Percentiles rank a stretch among this genome's conserved stretches.
phyloP scores from a whole-genome alignment of 352 stramenopile genomes.

The Globisporangium okanoganense region DNA sequence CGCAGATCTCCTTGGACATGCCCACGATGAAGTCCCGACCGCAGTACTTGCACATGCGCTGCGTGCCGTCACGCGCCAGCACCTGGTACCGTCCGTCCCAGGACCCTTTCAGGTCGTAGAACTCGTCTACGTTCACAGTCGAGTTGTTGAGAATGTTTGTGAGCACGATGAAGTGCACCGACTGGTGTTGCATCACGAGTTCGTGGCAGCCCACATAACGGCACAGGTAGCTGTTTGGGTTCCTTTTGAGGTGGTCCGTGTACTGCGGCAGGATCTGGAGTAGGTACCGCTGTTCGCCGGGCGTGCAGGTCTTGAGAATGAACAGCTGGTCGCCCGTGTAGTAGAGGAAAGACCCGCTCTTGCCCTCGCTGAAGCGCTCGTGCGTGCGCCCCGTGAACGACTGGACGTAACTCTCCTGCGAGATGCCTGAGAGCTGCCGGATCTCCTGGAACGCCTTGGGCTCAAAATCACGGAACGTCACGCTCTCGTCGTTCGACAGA shows the following conservation, averaged over 20 bases:
- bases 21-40: constrained; percentile 84
- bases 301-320: constrained; percentile 88
- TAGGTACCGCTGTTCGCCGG: constrained; percentile 78
- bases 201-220: constrained; percentile 89
- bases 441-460: constrained; percentile 81
- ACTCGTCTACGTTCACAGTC: constrained; percentile 80
- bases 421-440: constrained; percentile 74
- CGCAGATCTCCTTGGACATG: constrained; percentile 77
- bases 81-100: constrained; percentile 82
- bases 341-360: constrained; percentile 88
- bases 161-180: constrained; percentile 85
- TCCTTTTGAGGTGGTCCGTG: constrained; percentile 70
- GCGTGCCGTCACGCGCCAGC: constrained; percentile 57
- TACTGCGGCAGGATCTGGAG: constrained; percentile 88
- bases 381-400: constrained; percentile 78
- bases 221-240: constrained; percentile 86
- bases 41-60: constrained; percentile 86
- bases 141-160: constrained; percentile 88
- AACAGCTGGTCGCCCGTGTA: constrained; percentile 87
- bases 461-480: constrained; percentile 84
- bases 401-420: constrained; percentile 64
- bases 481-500: constrained; percentile 51
- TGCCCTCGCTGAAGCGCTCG: constrained; percentile 87
- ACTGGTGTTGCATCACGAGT: constrained; percentile 83
- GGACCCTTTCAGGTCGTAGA: constrained; percentile 89